Evolutionary conservation across 2,329 filamentous ascomycete genomes (phyloP).

Genomic region (Exophiala viscosa): DNA sequence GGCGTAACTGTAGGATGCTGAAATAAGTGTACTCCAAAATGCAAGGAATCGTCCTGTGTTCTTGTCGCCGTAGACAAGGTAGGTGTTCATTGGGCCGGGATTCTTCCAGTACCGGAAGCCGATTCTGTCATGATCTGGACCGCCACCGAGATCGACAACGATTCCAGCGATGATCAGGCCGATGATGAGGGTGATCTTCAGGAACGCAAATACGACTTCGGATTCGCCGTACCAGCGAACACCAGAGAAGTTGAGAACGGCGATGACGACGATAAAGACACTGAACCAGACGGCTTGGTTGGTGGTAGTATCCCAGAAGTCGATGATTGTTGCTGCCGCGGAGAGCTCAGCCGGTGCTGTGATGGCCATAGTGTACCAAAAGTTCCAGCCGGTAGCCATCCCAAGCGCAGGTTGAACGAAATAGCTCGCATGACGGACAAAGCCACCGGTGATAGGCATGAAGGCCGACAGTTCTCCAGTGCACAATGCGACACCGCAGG

Average conservation of each 20-base stretch:
- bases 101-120: conserved; percentile 69
- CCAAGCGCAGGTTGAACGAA: conserved; percentile 39
- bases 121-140: conserved; percentile 64
- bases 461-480: conserved; percentile 42
- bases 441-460: conserved; percentile 37
- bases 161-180: conserved; percentile 70
- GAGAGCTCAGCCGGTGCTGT: conserved; percentile 66
- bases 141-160: conserved; percentile 71
- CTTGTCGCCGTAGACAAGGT: conserved; percentile 36
- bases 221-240: conserved; percentile 32
- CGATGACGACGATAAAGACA: conserved; percentile 35
- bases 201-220: conserved; percentile 72
- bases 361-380: conserved; percentile 28
- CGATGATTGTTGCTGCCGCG: conserved; percentile 58
- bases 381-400: conserved; percentile 42
- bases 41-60: conserved; percentile 53
- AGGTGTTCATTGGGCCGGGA: conserved; percentile 61
- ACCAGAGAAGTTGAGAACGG: conserved; percentile 14
- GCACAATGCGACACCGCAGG: conserved; percentile 41
- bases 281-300: conserved; percentile 42
- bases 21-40: conserved; percentile 40
- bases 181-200: conserved; percentile 72
- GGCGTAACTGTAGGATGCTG: conserved; percentile 36
- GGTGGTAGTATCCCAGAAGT: conserved; percentile 57
- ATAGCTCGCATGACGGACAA: conserved; percentile 37